These are phyloP conservation scores for Solanum habrochaites DNA, from an alignment of 257 asterid species.

Conservation along the genomic window DNA sequence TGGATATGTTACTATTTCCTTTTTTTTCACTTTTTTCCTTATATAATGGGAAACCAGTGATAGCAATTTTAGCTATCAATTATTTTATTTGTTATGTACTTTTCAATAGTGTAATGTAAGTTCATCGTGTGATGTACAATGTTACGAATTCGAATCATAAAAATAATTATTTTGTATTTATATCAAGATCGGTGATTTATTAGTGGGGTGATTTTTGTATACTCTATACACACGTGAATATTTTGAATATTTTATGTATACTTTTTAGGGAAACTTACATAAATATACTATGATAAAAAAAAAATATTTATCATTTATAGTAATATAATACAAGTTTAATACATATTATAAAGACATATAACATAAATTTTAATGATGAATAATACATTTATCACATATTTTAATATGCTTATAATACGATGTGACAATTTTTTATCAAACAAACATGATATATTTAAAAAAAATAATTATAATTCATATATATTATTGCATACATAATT, in stretches of 20 bases:
- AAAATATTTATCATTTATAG: no score
- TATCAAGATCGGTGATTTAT: rapidly evolving
- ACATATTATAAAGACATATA: no score
- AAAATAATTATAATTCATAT: no score
- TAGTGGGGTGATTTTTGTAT: neutral
- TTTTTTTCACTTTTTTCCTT: neutral
- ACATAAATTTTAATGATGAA: no score
- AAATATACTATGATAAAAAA: no score
- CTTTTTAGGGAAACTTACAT: no score
- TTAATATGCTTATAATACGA: no score
- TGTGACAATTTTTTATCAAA: no score
- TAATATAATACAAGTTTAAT: no score
- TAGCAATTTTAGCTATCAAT: neutral
- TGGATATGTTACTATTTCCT: neutral
- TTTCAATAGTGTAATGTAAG: neutral
- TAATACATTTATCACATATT: no score
- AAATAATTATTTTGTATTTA: rapidly evolving
- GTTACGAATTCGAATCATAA: rapidly evolving
- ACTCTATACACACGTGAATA: neutral
- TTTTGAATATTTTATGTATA: neutral
- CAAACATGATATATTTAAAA: no score
- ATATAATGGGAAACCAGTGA: neutral
- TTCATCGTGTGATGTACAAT: neutral
- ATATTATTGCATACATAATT: no score
- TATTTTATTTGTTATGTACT: neutral